Percentiles rank a stretch among this genome's conserved stretches.
These are phyloP conservation scores for Aspergillus egyptiacus DNA, from an alignment of 495 filamentous ascomycete species.

Conservation along the genomic window DNA sequence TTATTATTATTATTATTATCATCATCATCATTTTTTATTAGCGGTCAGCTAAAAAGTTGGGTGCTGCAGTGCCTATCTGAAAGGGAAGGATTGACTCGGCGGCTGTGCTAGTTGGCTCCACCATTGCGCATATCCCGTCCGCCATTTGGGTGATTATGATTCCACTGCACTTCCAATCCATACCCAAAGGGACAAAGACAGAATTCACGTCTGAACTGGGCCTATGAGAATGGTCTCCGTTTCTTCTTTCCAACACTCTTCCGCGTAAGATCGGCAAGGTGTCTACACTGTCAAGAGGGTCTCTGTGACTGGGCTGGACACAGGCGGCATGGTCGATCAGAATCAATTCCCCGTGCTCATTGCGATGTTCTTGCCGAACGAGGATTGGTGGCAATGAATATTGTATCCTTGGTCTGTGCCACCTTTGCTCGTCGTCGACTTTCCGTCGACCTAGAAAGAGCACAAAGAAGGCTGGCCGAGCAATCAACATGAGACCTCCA, in stretches of 20 bases:
- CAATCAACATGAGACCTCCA: slow-evolving; percentile 7
- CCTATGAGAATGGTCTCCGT: not conserved
- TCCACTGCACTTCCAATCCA: too few species aligned
- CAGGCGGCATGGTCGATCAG: slow-evolving; percentile 10
- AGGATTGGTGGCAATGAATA: slow-evolving; percentile 5
- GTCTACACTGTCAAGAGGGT: not conserved
- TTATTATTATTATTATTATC: too few species aligned
- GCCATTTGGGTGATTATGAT: slow-evolving; percentile 22
- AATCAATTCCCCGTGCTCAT: slow-evolving; percentile 9
- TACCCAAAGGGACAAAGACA: slow-evolving; percentile 11
- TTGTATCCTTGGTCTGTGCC: slow-evolving; percentile 10
- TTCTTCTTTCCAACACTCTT: not conserved
- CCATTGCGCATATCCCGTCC: slow-evolving; percentile 19
- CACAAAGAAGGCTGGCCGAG: not conserved
- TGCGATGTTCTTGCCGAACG: not conserved
- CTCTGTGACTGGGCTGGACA: slow-evolving; percentile 4
- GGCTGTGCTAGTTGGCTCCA: slow-evolving; percentile 20
- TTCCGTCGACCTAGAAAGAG: slow-evolving; percentile 4
- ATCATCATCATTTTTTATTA: too few species aligned
- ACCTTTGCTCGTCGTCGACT: not conserved
- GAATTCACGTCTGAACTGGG: not conserved
- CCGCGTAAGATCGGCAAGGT: slow-evolving; percentile 12
- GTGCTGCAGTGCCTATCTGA: slow-evolving; percentile 7
- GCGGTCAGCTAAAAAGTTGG: slow-evolving; percentile 10
- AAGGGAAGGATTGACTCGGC: slow-evolving; percentile 22